Evolutionary conservation across 352 stramenopile genomes (phyloP), one percentile per base, ranked within the genome.

Genomic region (Globisporangium abappressorium): DNA sequence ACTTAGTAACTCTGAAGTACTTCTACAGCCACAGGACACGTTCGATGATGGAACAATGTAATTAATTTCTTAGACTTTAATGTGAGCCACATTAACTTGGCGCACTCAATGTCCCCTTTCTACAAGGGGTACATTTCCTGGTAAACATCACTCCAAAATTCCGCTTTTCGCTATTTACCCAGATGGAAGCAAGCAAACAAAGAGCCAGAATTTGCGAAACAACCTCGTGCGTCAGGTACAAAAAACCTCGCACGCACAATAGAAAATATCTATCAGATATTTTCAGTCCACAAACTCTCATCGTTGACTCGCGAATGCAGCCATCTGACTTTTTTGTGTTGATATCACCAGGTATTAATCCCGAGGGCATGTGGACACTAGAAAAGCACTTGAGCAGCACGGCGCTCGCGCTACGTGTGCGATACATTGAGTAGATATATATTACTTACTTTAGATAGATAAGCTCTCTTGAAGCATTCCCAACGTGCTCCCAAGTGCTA

Each of bases 381-480:
- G 18, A 12, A 15, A 43, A 43, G 36, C 24, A 26, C 24, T 26
- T 26, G 24, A 26, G 24, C 43, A 9, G 15, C 15, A 49, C 22
- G 41, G 15, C 41, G 15, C 41, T 46, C 38, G 18, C 5, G 7
- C 4, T 47, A 20, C 7, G 15, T n/a, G 41, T 49, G 41, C 38
- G 9, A 46, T 51, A n/a, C 43, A 12, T 24, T 49, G n/a, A 15
- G 22, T 46, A 46, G 5, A 51, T 24, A 12, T 51, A 51, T n/a
- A 26, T 51, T 51, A 51, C 43, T 51, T 51, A 15, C 36, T 49
- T 51, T 51, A 51, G 43, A 51, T 51, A 51, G 43, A 51, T 51
- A 51, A 51, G 43, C 43, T 51, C 2, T 18, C 38, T 46, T 51
- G 43, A 51, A 51, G 43, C 43, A 51, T 51, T 51, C 43, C 43